Evolutionary conservation across 768 basidiomycete species (phyloP).

Genomic region (Boletus pseudo-olivaceus): DNA sequence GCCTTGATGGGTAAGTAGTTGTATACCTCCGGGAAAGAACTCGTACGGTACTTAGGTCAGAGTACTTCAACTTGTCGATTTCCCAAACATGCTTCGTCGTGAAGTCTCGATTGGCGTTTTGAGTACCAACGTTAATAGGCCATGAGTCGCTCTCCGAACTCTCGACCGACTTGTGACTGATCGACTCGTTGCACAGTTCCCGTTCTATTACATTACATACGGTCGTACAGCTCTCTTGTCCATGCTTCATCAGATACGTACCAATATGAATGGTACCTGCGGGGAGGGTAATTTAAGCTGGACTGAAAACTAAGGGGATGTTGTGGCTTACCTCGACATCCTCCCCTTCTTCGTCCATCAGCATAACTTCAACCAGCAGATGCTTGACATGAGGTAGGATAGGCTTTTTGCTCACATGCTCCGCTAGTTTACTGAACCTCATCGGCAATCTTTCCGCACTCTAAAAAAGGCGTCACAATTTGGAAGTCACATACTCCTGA

Average conservation of each 20-base stretch:
- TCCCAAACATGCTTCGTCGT: constrained; percentile 1
- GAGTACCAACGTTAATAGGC: not conserved
- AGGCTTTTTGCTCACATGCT: constrained; percentile 92
- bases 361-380: constrained; percentile 92
- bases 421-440: constrained; percentile 89
- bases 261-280: constrained; percentile 82
- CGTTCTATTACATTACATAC: constrained; percentile 12
- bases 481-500: not conserved
- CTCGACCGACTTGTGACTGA: not conserved
- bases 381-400: constrained; percentile 80
- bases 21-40: constrained; percentile 19
- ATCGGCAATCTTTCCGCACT: constrained; percentile 83
- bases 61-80: constrained; percentile 15
- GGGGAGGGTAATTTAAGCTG: not conserved
- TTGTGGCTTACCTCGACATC: constrained; percentile 77
- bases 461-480: constrained; percentile 38
- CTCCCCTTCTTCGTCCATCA: constrained; percentile 85
- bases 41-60: constrained; percentile 16
- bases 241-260: constrained; percentile 46
- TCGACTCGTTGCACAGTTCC: not conserved
- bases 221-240: not conserved
- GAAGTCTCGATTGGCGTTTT: not conserved
- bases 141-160: not conserved
- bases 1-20: constrained; percentile 46
- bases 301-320: not conserved